Evolutionary conservation across 306 rosid species (phyloP), one percentile per base, ranked within the genome.

Genomic region (Cercis canadensis): DNA sequence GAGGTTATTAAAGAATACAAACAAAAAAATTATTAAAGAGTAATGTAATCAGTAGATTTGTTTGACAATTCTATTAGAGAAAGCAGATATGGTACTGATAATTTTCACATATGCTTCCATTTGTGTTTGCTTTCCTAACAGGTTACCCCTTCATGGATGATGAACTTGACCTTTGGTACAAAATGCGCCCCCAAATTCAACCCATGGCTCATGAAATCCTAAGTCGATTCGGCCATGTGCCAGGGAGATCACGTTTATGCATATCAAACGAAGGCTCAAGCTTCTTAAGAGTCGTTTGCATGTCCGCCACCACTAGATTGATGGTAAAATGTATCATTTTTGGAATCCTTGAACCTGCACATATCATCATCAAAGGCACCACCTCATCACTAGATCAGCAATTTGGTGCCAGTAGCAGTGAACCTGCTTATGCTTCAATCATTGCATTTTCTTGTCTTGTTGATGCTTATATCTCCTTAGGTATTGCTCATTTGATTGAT

Each of bases 71-170:
- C n/a, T 24, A 24, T 33, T 1, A 33, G 15, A 2, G 2, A 45
- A 45, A 12, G 11, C 1, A 18, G 9, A 24, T 19, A 12, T 19
- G 43, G 14, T 4, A 54, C 11, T 56, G 11, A 6, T 29, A 24
- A n/a, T n/a, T n/a, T n/a, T n/a, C 29, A 24, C 29, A n/a, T 24
- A 24, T 24, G 2, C 29, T 24, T 24, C 29, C 1, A 24, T 24
- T 32, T 56, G 39, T 14, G 6, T 0, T 11, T 37, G 40, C 24
- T 54, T 0, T 5, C 7, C 10, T 1, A 39, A 68, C 41, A 69
- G 74, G 64, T 3, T 65, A 74, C 8, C n/a, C 32, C 5, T 11
- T 39, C 4, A 21, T 15, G 6, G 79, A 74, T 13, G 12, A 19
- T 24, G 51, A 66, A 4, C 67, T 66, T 10, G 3, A 7, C 4